A percentile compares a stretch with the other conserved stretches of the same genome.
Evolutionary conservation across 140 eudicot genomes (phyloP).

Genomic region (Cichorium intybus): DNA sequence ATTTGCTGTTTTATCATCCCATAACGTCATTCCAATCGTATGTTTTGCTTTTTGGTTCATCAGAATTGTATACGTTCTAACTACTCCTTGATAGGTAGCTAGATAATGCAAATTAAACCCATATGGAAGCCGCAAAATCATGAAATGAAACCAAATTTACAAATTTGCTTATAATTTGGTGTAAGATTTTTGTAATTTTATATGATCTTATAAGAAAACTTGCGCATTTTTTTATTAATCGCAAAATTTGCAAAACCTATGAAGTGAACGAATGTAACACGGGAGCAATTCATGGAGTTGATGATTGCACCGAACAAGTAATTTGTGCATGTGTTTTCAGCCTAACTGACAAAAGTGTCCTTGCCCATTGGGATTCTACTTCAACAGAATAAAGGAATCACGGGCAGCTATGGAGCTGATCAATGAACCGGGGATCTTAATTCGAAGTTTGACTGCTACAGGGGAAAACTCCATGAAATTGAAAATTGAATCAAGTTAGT

Average conservation of each 20-base stretch:
- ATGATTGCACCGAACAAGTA: slow-evolving; percentile 5
- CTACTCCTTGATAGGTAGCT: slow-evolving; percentile 18
- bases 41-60: slow-evolving; percentile 19
- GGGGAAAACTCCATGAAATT: background rate
- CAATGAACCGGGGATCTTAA: background rate
- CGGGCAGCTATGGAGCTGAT: slow-evolving; percentile 13
- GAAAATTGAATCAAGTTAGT: background rate
- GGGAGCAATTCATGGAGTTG: background rate
- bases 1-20: slow-evolving; percentile 21
- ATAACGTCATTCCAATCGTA: slow-evolving; percentile 19
- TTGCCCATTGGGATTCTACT: background rate
- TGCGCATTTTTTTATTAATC: too few relatives aligned
- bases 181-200: background rate
- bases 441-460: slow-evolving; percentile 14
- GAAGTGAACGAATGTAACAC: background rate
- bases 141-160: background rate
- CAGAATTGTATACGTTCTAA: slow-evolving; percentile 30
- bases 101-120: slow-evolving; percentile 23
- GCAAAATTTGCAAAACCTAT: too few relatives aligned
- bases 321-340: background rate
- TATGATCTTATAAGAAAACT: too few relatives aligned
- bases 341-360: slow-evolving; percentile 23
- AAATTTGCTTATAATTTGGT: background rate
- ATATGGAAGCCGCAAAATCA: background rate
- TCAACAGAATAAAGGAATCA: slow-evolving; percentile 15